Conservation (phyloP, 2,329 filamentous ascomycete species). For the Pseudogymnoascus sp. region DNA sequence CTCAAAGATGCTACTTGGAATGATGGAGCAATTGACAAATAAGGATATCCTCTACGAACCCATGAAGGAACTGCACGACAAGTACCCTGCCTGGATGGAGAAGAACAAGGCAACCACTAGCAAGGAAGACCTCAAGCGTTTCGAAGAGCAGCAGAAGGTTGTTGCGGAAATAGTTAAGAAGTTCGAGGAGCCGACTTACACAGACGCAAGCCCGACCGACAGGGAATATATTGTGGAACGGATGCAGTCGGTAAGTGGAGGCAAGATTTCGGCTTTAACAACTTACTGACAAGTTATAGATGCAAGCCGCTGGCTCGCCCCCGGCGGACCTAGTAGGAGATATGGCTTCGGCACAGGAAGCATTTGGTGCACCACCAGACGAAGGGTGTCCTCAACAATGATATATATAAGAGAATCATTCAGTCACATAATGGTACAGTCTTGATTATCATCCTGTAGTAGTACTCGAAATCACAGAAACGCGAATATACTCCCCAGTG, state of each 20-base stretch:
- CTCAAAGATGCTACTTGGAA: slow-evolving; percentile 88
- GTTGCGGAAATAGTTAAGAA: slow-evolving; percentile 82
- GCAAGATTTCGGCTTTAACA: slow-evolving; percentile 10
- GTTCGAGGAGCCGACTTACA: slow-evolving; percentile 78
- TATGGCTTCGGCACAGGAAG: slow-evolving; percentile 75
- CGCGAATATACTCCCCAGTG: slow-evolving; percentile 11
- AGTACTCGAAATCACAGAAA: slow-evolving; percentile 11
- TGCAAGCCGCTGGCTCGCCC: slow-evolving; percentile 92
- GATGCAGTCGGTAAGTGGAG: slow-evolving; percentile 80
- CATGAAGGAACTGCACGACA: slow-evolving; percentile 93
- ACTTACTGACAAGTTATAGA: slow-evolving; percentile 47
- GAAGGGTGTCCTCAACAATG: slow-evolving; percentile 59
- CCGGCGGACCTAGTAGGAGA: slow-evolving; percentile 88
- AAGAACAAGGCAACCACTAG: slow-evolving; percentile 63
- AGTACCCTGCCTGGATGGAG: slow-evolving; percentile 84
- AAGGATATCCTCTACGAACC: slow-evolving; percentile 98
- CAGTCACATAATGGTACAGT: not conserved
- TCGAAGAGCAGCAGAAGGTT: slow-evolving; percentile 70
- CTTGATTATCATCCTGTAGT: slow-evolving; percentile 6
- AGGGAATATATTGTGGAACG: slow-evolving; percentile 90
- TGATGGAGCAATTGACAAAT: slow-evolving; percentile 99
- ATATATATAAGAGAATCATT: slow-evolving; percentile 18
- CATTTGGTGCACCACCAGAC: slow-evolving; percentile 51
- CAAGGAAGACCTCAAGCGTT: slow-evolving; percentile 69
- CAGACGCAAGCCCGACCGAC: slow-evolving; percentile 73